These are phyloP conservation scores for Boechera stricta DNA, from an alignment of 345 rosid genomes.

Conservation along the genomic window DNA sequence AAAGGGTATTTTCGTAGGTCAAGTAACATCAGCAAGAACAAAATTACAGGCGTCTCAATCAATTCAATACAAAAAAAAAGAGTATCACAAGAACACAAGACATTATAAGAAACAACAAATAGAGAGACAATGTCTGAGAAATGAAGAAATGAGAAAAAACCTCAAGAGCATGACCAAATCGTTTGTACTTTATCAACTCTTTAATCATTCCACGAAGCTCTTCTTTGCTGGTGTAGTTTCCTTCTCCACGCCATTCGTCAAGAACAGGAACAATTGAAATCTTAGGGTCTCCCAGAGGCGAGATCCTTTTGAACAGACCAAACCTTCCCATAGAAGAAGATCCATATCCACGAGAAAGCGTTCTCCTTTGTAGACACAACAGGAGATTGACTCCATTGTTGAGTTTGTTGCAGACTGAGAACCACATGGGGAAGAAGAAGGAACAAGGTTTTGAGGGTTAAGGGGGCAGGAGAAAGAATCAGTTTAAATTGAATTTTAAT, in stretches of 20 bases:
- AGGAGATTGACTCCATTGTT: constrained; percentile 1
- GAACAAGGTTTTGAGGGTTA: not conserved
- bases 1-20: not conserved
- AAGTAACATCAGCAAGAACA: too few species aligned
- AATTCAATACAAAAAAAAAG: too few species aligned
- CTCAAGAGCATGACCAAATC: constrained; percentile 7
- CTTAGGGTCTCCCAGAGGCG: not conserved
- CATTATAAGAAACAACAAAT: too few species aligned
- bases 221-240: constrained; percentile 1
- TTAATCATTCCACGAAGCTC: constrained; percentile 10
- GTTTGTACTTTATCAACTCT: not conserved
- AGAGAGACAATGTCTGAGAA: not conserved
- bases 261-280: constrained; percentile 4
- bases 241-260: constrained; percentile 12
- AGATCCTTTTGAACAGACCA: not conserved
- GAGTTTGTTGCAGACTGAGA: not conserved
- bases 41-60: too few species aligned
- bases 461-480: not conserved
- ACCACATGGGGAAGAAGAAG: not conserved
- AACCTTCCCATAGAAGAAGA: not conserved
- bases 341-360: constrained; percentile 2
- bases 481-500: not conserved
- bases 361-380: not conserved
- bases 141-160: not conserved
- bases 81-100: too few species aligned